phyloP scores from a whole-genome alignment of 1,284 basidiomycete genomes.

The Spongispora temasekensis region DNA sequence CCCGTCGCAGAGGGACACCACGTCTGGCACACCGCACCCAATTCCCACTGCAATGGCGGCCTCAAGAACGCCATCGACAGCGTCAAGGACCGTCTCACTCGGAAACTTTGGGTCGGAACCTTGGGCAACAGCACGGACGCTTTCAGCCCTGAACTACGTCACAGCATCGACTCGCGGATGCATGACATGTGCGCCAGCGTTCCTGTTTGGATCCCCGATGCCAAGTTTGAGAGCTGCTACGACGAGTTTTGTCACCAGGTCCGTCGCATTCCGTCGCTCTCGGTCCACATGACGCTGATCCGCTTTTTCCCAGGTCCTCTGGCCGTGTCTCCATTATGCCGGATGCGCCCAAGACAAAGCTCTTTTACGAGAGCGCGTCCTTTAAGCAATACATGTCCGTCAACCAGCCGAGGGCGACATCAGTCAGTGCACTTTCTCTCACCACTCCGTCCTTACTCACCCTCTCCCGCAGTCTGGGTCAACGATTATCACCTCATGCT shows the following conservation, averaged over 20 bases:
- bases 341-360: constrained; percentile 81
- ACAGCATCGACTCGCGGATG: constrained; percentile 63
- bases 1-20: constrained; percentile 16
- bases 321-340: constrained; percentile 90
- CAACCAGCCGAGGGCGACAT: constrained; percentile 85
- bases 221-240: constrained; percentile 76
- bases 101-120: constrained; percentile 81
- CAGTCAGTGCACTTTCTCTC: constrained; percentile 36
- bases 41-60: constrained; percentile 77
- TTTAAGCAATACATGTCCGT: constrained; percentile 82
- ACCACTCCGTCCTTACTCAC: background rate
- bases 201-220: constrained; percentile 82
- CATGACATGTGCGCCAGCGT: constrained; percentile 55
- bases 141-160: constrained; percentile 56
- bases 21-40: constrained; percentile 63
- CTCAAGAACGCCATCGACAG: constrained; percentile 77
- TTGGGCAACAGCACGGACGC: constrained; percentile 68
- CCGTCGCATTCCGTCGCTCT: constrained; percentile 5
- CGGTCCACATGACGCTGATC: background rate
- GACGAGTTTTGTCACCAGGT: constrained; percentile 88
- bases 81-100: constrained; percentile 50
- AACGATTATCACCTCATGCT: constrained; percentile 90
- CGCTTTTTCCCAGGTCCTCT: constrained; percentile 64
- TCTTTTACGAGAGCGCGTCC: constrained; percentile 75
- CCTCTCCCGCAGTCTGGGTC: constrained; percentile 55